Conservation (phyloP, 2,329 filamentous ascomycete genomes). For the Colletotrichum euphorbiae region DNA sequence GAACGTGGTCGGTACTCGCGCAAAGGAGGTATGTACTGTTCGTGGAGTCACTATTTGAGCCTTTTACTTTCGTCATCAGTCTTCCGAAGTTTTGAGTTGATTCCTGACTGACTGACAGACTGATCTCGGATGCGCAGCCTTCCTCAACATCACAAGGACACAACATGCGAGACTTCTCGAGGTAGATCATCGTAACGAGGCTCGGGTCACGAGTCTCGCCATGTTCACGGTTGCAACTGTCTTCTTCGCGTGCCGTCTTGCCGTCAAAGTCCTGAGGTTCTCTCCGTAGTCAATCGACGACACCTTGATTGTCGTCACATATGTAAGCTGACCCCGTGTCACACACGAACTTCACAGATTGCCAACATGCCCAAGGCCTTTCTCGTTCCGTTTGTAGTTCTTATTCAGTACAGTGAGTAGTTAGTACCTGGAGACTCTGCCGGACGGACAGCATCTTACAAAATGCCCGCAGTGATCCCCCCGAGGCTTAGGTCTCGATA, state of each 20-base stretch:
- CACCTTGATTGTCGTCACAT: conserved; percentile 2
- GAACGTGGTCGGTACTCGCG: conserved; percentile 7
- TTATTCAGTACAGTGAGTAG: conserved; percentile 11
- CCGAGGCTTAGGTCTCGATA: conserved; percentile 61
- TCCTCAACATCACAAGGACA: conserved; percentile 25
- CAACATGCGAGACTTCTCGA: conserved; percentile 15
- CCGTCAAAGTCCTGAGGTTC: conserved; percentile 8
- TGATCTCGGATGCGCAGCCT: conserved; percentile 1
- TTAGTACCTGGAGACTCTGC: fast-evolving
- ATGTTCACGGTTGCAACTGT: conserved; percentile 14
- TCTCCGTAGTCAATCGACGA: conserved; percentile 16
- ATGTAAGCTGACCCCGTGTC: background rate
- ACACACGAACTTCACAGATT: background rate
- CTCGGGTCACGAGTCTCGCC: conserved; percentile 17
- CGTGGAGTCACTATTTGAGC: conserved; percentile 13
- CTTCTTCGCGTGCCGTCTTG: conserved; percentile 17
- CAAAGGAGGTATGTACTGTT: conserved; percentile 16
- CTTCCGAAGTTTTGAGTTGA: fast-evolving
- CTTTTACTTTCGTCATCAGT: no score
- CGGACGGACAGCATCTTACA: background rate
- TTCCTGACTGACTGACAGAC: background rate
- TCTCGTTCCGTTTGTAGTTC: conserved; percentile 9
- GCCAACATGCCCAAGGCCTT: background rate
- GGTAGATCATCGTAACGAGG: conserved; percentile 12
- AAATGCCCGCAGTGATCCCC: conserved; percentile 31